Evolutionary conservation across 2,329 filamentous ascomycete species (phyloP).

Genomic region (Fusarium decemcellulare): DNA sequence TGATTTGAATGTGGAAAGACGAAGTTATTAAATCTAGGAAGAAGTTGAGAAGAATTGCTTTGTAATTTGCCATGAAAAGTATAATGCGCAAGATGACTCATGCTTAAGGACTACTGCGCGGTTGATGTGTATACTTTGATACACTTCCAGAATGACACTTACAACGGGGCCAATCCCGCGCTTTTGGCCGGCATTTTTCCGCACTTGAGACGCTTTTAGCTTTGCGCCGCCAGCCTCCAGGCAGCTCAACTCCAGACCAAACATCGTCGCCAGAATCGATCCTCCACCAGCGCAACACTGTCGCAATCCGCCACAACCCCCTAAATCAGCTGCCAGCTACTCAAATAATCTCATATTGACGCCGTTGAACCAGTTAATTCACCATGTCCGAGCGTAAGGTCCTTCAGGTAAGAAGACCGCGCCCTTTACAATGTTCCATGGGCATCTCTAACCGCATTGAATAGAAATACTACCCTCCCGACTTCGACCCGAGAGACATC

Average conservation of each 20-base stretch:
- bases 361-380: constrained; percentile 37
- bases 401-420: constrained; percentile 57
- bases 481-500: constrained; percentile 92
- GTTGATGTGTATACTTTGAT: too few relatives aligned
- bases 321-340: too few relatives aligned
- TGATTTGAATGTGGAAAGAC: too few relatives aligned
- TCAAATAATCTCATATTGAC: neutral
- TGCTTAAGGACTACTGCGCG: neutral
- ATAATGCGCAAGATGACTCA: too few relatives aligned
- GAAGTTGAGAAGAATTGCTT: too few relatives aligned
- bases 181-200: constrained; percentile 7
- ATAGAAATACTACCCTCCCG: constrained; percentile 75
- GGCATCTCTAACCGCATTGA: neutral
- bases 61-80: too few relatives aligned
- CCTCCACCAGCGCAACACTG: neutral
- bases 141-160: too few relatives aligned
- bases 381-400: constrained; percentile 91
- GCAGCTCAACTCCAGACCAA: neutral
- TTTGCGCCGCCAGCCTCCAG: neutral
- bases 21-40: too few relatives aligned
- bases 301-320: too few relatives aligned
- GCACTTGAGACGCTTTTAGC: neutral
- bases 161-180: constrained; percentile 1
- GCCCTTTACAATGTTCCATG: neutral
- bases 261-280: neutral